Evolutionary conservation across 2,329 filamentous ascomycete species (phyloP).

Genomic region (Torrubiella hemipterigena): DNA sequence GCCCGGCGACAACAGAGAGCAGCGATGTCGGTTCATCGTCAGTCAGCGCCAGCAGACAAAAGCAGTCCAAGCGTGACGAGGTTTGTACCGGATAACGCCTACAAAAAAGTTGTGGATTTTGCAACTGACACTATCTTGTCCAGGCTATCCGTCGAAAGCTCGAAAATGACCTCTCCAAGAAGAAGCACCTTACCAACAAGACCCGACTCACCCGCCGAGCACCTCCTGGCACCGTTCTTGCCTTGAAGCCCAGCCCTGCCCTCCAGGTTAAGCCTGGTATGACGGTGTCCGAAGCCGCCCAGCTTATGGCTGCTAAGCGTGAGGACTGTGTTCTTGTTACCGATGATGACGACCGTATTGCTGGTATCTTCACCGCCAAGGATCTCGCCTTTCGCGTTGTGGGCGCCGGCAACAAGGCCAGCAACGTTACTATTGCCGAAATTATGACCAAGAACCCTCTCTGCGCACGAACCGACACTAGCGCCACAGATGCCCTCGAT

Average conservation of each 20-base stretch:
- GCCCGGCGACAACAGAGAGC: conserved; percentile 55
- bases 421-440: conserved; percentile 83
- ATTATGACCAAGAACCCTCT: conserved; percentile 99
- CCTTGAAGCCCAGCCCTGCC: conserved; percentile 87
- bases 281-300: conserved; percentile 89
- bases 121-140: conserved; percentile 4
- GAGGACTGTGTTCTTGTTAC: conserved; percentile 97
- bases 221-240: conserved; percentile 88
- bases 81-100: conserved; percentile 39
- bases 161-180: conserved; percentile 95
- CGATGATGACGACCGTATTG: conserved; percentile 94
- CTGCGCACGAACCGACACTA: conserved; percentile 93
- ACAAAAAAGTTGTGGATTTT: not conserved
- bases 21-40: conserved; percentile 55
- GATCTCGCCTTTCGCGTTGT: conserved; percentile 96
- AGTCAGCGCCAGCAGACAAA: conserved; percentile 86
- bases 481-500: conserved; percentile 50
- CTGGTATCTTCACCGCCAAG: conserved; percentile 98
- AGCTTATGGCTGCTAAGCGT: conserved; percentile 97
- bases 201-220: conserved; percentile 84
- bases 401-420: conserved; percentile 77
- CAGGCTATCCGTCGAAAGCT: conserved; percentile 95
- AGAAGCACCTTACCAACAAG: conserved; percentile 70
- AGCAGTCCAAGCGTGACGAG: conserved; percentile 97
- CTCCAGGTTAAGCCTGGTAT: conserved; percentile 95